Base-by-base conservation (phyloP, 2,329 filamentous ascomycete species). In the Fusarium odoratissimum region DNA sequence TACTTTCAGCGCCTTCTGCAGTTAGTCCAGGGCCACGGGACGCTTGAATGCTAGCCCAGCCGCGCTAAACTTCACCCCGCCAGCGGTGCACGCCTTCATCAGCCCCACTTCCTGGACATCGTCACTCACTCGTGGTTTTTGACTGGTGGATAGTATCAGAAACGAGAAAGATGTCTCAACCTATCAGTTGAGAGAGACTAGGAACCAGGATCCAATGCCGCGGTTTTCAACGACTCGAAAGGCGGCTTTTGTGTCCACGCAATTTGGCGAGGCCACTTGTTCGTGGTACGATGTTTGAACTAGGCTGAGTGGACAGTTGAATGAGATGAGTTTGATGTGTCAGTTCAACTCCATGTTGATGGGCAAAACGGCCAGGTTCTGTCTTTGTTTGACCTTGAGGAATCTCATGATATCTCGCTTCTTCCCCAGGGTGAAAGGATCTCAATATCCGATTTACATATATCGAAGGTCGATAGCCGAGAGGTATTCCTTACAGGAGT, bases 121-220 rank as follows among this genome's bases (percentile, higher is more conserved):
- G 42, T 62, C 64, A 66, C 71, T 73, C 71, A 73, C 67, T 74
- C 57, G 45, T 69, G 61, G 28, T 51, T 59, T 70, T 38, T 72
- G 61, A 75, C 67, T 74, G 72, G 72, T 46, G 64, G 64, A 60
- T 59, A 58, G 60, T 28, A 46, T 48, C 46, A 63, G 38, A 58
- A 23, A 63, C 21, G 57, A 57, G 17, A 31, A 59, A 37, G 40
- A 49, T 30, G 35, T 61, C 55, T 31, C 51, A 52, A 60, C 72
- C 75, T 77, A 75, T 76, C 66, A 69, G 17, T 68, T 51, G n/a
- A 28, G 23, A 35, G 59, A 23, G 64, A 63, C 71, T 67, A 59
- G 64, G 69, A 46, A 54, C 66, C 35, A 33, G 61, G 75, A 57
- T 75, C 48, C 62, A 71, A 64, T 65, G 48, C 64, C 58, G 66